A percentile compares a stretch with the other conserved stretches of the same genome.
These are phyloP conservation scores for Kurtzmaniella quercitrusa DNA, from an alignment of 1,139 yeast genomes.

Conservation along the genomic window DNA sequence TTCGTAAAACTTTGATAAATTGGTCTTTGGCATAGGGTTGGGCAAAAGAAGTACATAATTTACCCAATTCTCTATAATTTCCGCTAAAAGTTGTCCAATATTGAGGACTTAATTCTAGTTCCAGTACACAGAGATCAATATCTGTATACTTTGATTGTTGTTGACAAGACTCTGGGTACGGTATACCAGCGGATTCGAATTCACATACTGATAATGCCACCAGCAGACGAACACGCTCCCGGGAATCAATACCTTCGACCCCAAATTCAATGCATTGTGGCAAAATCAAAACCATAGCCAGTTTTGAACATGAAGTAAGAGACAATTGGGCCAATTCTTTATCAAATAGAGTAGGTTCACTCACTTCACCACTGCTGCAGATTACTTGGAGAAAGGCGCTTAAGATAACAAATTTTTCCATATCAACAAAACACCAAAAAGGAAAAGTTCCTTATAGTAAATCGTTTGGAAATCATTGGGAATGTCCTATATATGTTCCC, in stretches of 20 bases:
- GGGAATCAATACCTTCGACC: conserved; percentile 26
- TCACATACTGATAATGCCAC: conserved; percentile 52
- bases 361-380: neutral
- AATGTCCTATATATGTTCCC: too few relatives aligned
- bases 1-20: conserved; percentile 40
- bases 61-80: conserved; percentile 45
- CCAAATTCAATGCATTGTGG: conserved; percentile 28
- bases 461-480: too few relatives aligned
- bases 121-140: conserved; percentile 27
- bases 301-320: conserved; percentile 18
- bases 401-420: neutral
- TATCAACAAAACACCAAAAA: too few relatives aligned
- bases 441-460: too few relatives aligned
- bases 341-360: neutral
- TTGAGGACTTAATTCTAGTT: conserved; percentile 43
- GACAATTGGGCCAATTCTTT: neutral
- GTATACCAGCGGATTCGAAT: conserved; percentile 40
- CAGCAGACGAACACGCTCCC: conserved; percentile 36
- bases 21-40: conserved; percentile 52
- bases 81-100: conserved; percentile 65
- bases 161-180: conserved; percentile 32
- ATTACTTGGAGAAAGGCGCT: neutral
- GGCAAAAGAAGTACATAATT: conserved; percentile 47
- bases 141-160: conserved; percentile 13
- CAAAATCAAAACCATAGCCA: conserved; percentile 24